Evolutionary conservation across 768 basidiomycete genomes (phyloP).

Genomic region (Suillus variegatus): DNA sequence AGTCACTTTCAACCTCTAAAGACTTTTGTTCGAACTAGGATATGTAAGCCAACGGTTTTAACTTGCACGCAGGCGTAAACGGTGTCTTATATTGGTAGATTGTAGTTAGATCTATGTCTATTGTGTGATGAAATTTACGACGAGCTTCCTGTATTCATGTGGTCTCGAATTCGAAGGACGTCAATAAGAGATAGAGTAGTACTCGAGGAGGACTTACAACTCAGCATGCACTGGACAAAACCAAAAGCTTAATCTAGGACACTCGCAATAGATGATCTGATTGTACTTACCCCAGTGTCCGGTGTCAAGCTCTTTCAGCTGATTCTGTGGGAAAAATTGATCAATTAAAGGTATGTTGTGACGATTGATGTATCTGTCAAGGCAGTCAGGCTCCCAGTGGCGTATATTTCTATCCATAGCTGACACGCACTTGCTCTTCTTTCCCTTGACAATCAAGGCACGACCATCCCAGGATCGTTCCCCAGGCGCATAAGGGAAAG

Average conservation of each 20-base stretch:
- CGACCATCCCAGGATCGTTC: slow-evolving; percentile 56
- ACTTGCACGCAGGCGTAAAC: background rate
- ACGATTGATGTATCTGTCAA: slow-evolving; percentile 68
- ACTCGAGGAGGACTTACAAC: slow-evolving; percentile 38
- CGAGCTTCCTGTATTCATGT: slow-evolving; percentile 52
- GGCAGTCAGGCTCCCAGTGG: slow-evolving; percentile 8
- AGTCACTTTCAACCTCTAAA: background rate
- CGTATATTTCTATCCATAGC: background rate
- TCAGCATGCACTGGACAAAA: slow-evolving; percentile 73
- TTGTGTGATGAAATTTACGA: slow-evolving; percentile 26
- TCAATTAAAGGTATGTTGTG: slow-evolving; percentile 62
- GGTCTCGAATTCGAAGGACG: slow-evolving; percentile 38
- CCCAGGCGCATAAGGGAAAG: slow-evolving; percentile 71
- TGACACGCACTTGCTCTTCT: slow-evolving; percentile 63
- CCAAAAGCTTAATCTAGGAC: background rate
- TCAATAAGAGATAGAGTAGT: background rate
- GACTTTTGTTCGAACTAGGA: background rate
- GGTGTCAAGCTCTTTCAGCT: slow-evolving; percentile 64
- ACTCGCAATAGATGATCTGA: background rate
- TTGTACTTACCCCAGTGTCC: slow-evolving; percentile 81
- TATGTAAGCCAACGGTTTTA: background rate
- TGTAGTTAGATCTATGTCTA: background rate
- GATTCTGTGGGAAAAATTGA: slow-evolving; percentile 73
- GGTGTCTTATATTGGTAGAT: background rate
- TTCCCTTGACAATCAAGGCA: slow-evolving; percentile 77